A percentile compares a stretch with the other conserved stretches of the same genome.
phyloP scores from a whole-genome alignment of 1,139 yeast genomes.

The Yamadazyma taylorii region DNA sequence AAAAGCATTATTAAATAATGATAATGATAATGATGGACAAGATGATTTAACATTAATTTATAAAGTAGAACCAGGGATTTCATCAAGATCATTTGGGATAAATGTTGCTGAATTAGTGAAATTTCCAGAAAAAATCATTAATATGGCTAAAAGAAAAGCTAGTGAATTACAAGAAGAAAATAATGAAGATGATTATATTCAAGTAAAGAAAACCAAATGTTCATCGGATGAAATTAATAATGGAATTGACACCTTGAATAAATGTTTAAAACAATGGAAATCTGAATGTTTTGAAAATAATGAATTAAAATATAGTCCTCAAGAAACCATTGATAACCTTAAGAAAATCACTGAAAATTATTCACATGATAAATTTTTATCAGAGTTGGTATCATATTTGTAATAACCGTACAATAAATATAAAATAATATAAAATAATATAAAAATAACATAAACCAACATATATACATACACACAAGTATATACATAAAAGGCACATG shows the following conservation, averaged over 20 bases:
- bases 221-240: conserved; percentile 51
- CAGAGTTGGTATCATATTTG: conserved; percentile 39
- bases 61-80: conserved; percentile 87
- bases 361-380: conserved; percentile 38
- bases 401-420: conserved; percentile 11
- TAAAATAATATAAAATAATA: not conserved
- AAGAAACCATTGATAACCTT: conserved; percentile 40
- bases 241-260: conserved; percentile 58
- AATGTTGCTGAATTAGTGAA: conserved; percentile 96
- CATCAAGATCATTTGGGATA: conserved; percentile 94
- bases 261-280: conserved; percentile 64
- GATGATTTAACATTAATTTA: conserved; percentile 86
- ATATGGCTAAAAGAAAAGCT: conserved; percentile 95
- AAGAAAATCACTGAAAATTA: conserved; percentile 31
- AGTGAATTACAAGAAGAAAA: conserved; percentile 75
- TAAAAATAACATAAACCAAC: not conserved
- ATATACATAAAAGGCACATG: not conserved
- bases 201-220: conserved; percentile 52
- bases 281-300: conserved; percentile 41
- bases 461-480: not conserved
- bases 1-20: conserved; percentile 78
- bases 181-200: conserved; percentile 41
- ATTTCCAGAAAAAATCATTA: conserved; percentile 83
- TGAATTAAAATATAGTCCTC: conserved; percentile 27
- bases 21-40: conserved; percentile 10